Conservation (phyloP, 2,329 filamentous ascomycete genomes). For the Biscogniauxia mediterranea region DNA sequence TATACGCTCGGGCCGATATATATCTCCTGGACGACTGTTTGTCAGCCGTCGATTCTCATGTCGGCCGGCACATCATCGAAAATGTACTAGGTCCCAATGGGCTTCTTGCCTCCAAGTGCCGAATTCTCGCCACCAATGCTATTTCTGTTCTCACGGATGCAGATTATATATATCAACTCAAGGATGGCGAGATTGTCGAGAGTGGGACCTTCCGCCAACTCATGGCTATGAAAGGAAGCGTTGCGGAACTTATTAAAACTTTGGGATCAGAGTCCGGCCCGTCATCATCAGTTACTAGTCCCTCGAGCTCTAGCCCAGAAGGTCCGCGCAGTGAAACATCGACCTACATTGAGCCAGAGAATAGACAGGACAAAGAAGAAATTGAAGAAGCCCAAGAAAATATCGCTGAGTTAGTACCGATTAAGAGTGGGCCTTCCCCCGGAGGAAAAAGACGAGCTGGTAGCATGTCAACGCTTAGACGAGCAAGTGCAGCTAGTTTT, state of each 20-base stretch:
- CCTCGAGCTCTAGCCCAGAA: conserved; percentile 38
- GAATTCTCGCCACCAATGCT: conserved; percentile 91
- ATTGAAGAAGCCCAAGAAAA: conserved; percentile 78
- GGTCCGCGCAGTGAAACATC: conserved; percentile 54
- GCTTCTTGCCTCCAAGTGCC: conserved; percentile 79
- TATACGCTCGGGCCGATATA: conserved; percentile 95
- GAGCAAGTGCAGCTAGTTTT: conserved; percentile 90
- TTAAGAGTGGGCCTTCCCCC: conserved; percentile 54
- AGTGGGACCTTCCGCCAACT: conserved; percentile 88
- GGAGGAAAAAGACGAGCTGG: conserved; percentile 58
- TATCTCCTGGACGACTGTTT: conserved; percentile 93
- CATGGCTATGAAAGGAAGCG: conserved; percentile 89
- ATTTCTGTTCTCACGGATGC: conserved; percentile 88
- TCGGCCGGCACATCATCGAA: conserved; percentile 91
- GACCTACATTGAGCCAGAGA: conserved; percentile 53
- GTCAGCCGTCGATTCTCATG: conserved; percentile 97
- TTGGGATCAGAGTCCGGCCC: conserved; percentile 57
- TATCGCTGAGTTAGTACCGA: conserved; percentile 72
- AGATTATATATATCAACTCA: conserved; percentile 82
- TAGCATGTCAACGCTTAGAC: conserved; percentile 78
- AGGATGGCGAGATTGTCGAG: conserved; percentile 80
- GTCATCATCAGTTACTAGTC: conserved; percentile 35
- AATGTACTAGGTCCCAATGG: conserved; percentile 86
- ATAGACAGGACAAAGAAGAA: conserved; percentile 58
- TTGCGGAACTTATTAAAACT: conserved; percentile 79